A percentile compares a stretch with the other conserved stretches of the same genome.
Conservation (phyloP, 768 basidiomycete genomes). For the Macrolepiota dolichaula region DNA sequence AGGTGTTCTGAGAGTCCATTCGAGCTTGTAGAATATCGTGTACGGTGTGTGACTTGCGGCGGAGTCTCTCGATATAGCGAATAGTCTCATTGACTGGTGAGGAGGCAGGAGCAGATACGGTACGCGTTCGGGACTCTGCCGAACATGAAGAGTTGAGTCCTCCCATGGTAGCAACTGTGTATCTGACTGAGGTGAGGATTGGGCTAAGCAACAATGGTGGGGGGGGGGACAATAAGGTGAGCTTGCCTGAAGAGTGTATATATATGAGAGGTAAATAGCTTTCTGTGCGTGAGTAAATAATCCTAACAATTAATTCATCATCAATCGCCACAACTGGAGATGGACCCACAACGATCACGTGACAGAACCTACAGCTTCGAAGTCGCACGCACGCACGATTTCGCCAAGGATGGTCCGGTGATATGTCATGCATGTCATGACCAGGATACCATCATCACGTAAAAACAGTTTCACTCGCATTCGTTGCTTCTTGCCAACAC, state of each 20-base stretch:
- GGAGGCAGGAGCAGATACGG: slow-evolving; percentile 17
- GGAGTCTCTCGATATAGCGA: slow-evolving; percentile 47
- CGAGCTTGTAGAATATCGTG: slow-evolving; percentile 40
- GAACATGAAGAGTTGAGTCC: slow-evolving; percentile 36
- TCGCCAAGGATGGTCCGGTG: not conserved
- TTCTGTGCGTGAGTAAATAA: no score
- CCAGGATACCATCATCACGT: not conserved
- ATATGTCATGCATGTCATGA: no score
- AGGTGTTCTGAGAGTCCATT: slow-evolving; percentile 37
- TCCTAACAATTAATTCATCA: no score
- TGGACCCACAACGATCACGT: not conserved
- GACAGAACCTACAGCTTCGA: not conserved
- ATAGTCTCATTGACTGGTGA: slow-evolving; percentile 31
- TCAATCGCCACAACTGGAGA: no score
- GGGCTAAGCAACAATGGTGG: no score
- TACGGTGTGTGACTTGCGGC: slow-evolving; percentile 42
- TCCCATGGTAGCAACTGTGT: slow-evolving; percentile 31
- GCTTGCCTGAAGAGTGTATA: no score
- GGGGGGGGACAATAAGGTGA: not conserved
- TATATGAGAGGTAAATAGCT: no score
- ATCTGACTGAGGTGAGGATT: not conserved
- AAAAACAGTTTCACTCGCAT: slow-evolving; percentile 22
- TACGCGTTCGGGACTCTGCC: slow-evolving; percentile 19
- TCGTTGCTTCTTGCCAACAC: slow-evolving; percentile 56
- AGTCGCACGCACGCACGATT: not conserved